A percentile compares a stretch with the other conserved stretches of the same genome.
Evolutionary conservation across 176 grass and related monocot genomes (phyloP).

Genomic region (Phyllostachys edulis): DNA sequence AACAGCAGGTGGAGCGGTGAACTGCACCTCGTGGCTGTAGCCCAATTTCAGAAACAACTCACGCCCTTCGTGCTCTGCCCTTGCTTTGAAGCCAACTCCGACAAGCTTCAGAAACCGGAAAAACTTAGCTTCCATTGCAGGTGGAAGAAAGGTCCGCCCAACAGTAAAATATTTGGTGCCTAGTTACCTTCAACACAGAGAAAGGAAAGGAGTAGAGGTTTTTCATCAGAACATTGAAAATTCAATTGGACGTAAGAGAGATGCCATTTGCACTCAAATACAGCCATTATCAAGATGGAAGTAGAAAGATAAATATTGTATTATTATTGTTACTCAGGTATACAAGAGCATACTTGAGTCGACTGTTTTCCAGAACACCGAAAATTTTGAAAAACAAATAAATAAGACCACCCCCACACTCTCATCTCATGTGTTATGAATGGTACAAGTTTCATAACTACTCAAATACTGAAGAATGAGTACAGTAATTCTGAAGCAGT

Average conservation of each 20-base stretch:
- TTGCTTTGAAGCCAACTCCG: conserved; percentile 22
- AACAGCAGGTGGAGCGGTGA: conserved; percentile 61
- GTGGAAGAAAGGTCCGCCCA: neutral
- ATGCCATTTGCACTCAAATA: neutral
- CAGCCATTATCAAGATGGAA: neutral
- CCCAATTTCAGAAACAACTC: conserved; percentile 53
- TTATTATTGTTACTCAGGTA: neutral
- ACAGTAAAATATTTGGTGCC: neutral
- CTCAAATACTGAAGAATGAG: neutral
- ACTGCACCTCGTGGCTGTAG: conserved; percentile 70
- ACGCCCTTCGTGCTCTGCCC: neutral
- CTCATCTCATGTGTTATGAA: neutral
- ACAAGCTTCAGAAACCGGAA: conserved; percentile 14
- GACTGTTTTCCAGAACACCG: neutral
- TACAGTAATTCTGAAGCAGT: neutral
- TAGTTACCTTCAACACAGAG: neutral
- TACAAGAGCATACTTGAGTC: neutral
- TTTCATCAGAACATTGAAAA: neutral
- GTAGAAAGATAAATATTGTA: neutral
- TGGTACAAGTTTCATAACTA: neutral
- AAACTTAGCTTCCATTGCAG: conserved; percentile 10
- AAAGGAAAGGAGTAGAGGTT: neutral
- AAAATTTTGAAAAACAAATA: neutral
- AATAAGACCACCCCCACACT: neutral
- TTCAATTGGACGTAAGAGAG: neutral